Percentiles rank a stretch among this genome's conserved stretches.
Conservation (phyloP, 1,284 basidiomycete genomes). For the Pisolithus thermaeus region DNA sequence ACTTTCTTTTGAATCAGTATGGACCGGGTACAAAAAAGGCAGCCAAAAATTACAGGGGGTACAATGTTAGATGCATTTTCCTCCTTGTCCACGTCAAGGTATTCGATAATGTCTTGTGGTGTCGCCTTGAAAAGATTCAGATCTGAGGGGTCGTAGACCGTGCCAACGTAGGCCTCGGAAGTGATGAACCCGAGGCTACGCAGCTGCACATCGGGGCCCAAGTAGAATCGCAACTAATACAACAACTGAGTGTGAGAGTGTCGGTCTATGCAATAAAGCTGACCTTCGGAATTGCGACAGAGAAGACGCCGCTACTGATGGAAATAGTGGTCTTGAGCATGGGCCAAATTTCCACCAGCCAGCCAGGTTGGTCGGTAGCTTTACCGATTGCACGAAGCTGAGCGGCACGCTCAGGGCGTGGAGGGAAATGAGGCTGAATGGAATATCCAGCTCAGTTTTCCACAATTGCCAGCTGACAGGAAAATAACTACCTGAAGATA, state of each 20-base stretch:
- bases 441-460: too few species aligned
- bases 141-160: neutral
- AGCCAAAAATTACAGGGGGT: slow-evolving; percentile 9
- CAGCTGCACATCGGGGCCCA: slow-evolving; percentile 1
- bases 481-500: too few species aligned
- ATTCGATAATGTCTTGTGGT: slow-evolving; percentile 10
- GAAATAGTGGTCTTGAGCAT: neutral
- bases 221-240: slow-evolving; percentile 1
- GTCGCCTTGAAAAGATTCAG: slow-evolving; percentile 3
- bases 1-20: slow-evolving; percentile 11
- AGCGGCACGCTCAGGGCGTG: slow-evolving; percentile 8
- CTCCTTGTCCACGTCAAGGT: slow-evolving; percentile 11
- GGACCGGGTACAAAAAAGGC: neutral
- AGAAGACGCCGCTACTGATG: slow-evolving; percentile 3
- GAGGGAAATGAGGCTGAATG: slow-evolving; percentile 3
- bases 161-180: neutral
- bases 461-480: too few species aligned
- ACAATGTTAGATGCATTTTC: slow-evolving; percentile 3
- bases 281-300: slow-evolving; percentile 5
- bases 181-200: neutral
- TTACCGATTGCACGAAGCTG: slow-evolving; percentile 16
- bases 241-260: neutral
- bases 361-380: slow-evolving; percentile 5
- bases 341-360: slow-evolving; percentile 7
- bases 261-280: neutral